Base-by-base conservation (phyloP, 331 rosid genomes). In the Malus hybrid region DNA sequence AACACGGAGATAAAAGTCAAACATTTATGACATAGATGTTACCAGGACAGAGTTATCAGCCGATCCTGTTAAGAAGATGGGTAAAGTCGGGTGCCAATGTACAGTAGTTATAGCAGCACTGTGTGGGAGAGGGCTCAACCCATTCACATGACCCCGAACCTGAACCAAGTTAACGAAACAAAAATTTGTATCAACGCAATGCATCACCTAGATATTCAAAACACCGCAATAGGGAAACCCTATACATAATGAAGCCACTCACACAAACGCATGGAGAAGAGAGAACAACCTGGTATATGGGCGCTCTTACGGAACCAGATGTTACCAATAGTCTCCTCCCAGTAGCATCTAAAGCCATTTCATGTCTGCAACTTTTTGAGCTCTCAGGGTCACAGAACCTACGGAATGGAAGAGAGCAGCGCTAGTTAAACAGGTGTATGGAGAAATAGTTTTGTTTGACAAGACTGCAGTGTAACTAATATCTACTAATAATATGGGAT, bases 311-410 rank as follows among this genome's bases (percentile, higher is more conserved):
- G 48, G 87, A 88, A 72, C 86, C 79, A 28, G 99, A 94, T 56
- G 99, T 90, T 33, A 84, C 84, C 86, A 94, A 85, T 42, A 94
- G 92, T 79, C 95, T 87, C 79, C 82, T 85, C 74, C 99, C 99
- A 46, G 76, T 87, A 67, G 91, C 88, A 86, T 92, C 97, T 78
- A 94, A 85, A 62, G 99, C 93, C 95, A 94, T 94, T 87, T 94
- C 99, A 81, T 87, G 96, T 87, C 93, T 87, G 82, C 75, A 77
- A 81, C 76, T 78, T 77, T 84, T 79, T 50, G 89, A 87, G 80
- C 83, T 84, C 73, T 70, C 81, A 6, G 92, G 88, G 44, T 85
- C 92, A 64, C 89, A 89, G 73, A 86, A 85, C 87, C 97, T 91
- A 75, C 60, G 71, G 76, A 64, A 76, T 16, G 66, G 56, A 30